Percentiles rank a stretch among this genome's conserved stretches.
Evolutionary conservation across 2,329 filamentous ascomycete genomes (phyloP).

Genomic region (Stagonosporopsis chrysanthemi): DNA sequence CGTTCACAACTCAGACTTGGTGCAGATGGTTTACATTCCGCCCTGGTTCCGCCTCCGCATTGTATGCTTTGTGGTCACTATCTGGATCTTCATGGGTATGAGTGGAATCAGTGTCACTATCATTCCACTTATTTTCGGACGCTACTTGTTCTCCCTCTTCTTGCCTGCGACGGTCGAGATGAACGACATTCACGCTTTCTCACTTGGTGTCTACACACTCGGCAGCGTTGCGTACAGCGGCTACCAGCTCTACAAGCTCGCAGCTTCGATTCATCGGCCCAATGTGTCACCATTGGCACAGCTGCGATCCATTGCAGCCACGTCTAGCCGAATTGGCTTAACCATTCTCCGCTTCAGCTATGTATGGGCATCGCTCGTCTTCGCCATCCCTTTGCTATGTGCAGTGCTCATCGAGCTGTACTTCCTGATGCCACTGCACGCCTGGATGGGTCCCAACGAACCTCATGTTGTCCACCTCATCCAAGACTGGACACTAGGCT

Average conservation of each 20-base stretch:
- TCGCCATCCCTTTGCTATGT: conserved; percentile 83
- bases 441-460: conserved; percentile 63
- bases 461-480: conserved; percentile 82
- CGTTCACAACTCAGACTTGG: conserved; percentile 55
- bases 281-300: conserved; percentile 42
- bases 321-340: conserved; percentile 37
- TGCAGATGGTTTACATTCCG: conserved; percentile 72
- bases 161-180: conserved; percentile 71
- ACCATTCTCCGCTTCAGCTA: conserved; percentile 69
- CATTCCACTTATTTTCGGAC: conserved; percentile 83
- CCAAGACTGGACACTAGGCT: conserved; percentile 91
- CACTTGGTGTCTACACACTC: conserved; percentile 83
- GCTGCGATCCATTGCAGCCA: conserved; percentile 34
- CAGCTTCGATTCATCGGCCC: conserved; percentile 34
- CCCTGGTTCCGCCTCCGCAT: conserved; percentile 83
- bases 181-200: conserved; percentile 97
- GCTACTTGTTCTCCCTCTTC: conserved; percentile 75
- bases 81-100: conserved; percentile 91
- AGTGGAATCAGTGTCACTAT: conserved; percentile 88
- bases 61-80: conserved; percentile 82
- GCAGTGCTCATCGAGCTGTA: conserved; percentile 87
- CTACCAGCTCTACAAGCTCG: conserved; percentile 59
- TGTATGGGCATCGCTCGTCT: conserved; percentile 74
- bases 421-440: conserved; percentile 83
- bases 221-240: conserved; percentile 69